Percentiles rank a stretch among this genome's conserved stretches.
Conservation (phyloP, 2,329 filamentous ascomycete species). For the Talaromyces sp. region DNA sequence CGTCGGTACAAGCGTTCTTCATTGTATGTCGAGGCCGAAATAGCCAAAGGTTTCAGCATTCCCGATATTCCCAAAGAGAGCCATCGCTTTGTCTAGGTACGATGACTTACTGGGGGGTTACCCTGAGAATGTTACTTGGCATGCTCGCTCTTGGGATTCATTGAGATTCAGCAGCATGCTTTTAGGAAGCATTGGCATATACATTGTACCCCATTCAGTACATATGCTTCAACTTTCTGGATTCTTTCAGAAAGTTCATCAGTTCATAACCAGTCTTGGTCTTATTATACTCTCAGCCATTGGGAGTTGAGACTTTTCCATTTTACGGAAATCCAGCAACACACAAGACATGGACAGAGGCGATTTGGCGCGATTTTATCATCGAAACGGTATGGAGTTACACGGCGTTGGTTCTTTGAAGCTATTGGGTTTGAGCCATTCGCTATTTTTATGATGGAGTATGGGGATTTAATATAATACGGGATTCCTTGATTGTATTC, state of each 20-base stretch:
- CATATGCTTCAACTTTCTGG: not conserved
- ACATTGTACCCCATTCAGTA: conserved; percentile 6
- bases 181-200: conserved; percentile 8
- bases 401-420: conserved; percentile 8
- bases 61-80: conserved; percentile 22
- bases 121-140: not conserved
- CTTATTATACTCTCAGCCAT: not conserved
- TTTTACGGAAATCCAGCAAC: not conserved
- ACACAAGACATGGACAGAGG: not conserved
- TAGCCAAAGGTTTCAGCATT: conserved; percentile 58
- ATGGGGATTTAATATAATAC: conserved; percentile 11
- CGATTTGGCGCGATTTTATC: conserved; percentile 4
- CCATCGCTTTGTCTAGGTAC: conserved; percentile 3
- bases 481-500: conserved; percentile 14
- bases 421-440: conserved; percentile 5
- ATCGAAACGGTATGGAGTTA: conserved; percentile 7
- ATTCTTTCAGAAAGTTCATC: not conserved
- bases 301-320: not conserved
- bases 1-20: conserved; percentile 83
- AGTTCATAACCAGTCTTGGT: not conserved
- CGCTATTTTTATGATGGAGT: conserved; percentile 15
- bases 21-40: conserved; percentile 69
- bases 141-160: not conserved
- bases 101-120: not conserved
- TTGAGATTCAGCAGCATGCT: not conserved